Evolutionary conservation across 768 basidiomycete genomes (phyloP).

Genomic region (Pleurotus sapidus): DNA sequence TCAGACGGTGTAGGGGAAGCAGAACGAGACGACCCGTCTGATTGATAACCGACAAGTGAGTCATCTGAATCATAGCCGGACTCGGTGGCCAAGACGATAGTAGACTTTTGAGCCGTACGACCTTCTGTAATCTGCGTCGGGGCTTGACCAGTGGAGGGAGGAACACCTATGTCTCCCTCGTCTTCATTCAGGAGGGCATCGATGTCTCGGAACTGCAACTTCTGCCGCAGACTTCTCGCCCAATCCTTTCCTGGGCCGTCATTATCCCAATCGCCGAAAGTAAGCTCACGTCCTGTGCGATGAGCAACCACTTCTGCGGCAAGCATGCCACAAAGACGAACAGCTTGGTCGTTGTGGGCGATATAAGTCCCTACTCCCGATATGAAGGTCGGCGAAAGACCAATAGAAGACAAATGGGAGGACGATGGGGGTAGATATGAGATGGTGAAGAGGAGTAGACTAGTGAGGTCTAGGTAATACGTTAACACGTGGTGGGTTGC

Average conservation of each 20-base stretch:
- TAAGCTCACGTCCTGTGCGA: constrained; percentile 58
- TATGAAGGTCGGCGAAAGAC: constrained; percentile 61
- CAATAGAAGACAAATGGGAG: constrained; percentile 38
- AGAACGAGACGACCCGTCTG: constrained; percentile 63
- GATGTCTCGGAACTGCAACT: constrained; percentile 49
- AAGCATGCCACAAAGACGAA: constrained; percentile 91
- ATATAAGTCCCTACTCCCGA: constrained; percentile 72
- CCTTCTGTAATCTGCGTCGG: not conserved
- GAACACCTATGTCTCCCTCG: constrained; percentile 1
- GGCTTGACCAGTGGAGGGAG: no score
- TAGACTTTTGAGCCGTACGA: constrained; percentile 7
- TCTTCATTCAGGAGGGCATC: constrained; percentile 36
- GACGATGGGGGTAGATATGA: constrained; percentile 60
- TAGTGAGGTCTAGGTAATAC: constrained; percentile 58
- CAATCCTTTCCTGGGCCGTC: constrained; percentile 62
- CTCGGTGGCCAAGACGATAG: constrained; percentile 19
- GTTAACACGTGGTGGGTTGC: not conserved
- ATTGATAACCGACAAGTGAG: constrained; percentile 80
- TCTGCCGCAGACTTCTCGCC: constrained; percentile 56
- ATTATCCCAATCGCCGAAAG: constrained; percentile 86
- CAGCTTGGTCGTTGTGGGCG: constrained; percentile 66
- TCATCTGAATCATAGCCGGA: constrained; percentile 74
- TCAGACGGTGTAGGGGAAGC: constrained; percentile 80
- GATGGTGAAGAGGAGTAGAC: constrained; percentile 62
- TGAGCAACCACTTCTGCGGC: constrained; percentile 78